Evolutionary conservation across 2,329 filamentous ascomycete genomes (phyloP), one percentile per base, ranked within the genome.

Genomic region (Apiospora rasikravindrae): DNA sequence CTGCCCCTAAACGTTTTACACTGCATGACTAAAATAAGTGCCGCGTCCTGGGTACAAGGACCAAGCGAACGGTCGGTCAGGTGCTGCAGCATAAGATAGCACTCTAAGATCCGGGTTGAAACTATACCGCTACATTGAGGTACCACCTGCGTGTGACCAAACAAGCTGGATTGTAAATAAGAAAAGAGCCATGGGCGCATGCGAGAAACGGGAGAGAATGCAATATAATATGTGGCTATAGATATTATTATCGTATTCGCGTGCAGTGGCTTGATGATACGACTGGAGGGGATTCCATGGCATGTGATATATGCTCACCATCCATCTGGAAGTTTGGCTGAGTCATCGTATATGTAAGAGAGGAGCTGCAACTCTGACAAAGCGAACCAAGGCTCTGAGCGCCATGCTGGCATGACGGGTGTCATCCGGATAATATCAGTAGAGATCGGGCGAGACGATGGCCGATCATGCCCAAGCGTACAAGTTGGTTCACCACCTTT

Each of bases 391-490:
- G 29, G 33, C 24, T 40, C 29, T 11, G 33, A 40, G 19, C 19
- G 57, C 19, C 19, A 64, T 24, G 33, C 33, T 40, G 33, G 40
- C 33, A 64, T 40, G 57, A 64, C 22, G 57, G 57, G 57, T 64
- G 5, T n/a, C 57, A 40, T 64, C 57, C 57, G 57, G 57, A 64
- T 64, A 64, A 40, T 64, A n/a, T 40, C 40, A 40, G 57, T 40
- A 40, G 33, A 64, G 33, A 64, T 24, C 33, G 57, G 29, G 19
- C 33, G 57, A 33, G 29, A 64, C 57, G 29, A 64, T 64, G 57
- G n/a, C 24, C 19, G n/a, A 68, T 44, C 24, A 68, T 19, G n/a
- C 37, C 7, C n/a, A n/a, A 68, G 67, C n/a, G 44, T 11, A 68
- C 66, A 68, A 40, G 42, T 16, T n/a, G 22, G 42, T 40, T 68